Percentiles rank a stretch among this genome's conserved stretches.
phyloP scores from a whole-genome alignment of 139 green algal species.

The Desmodesmus armatus region DNA sequence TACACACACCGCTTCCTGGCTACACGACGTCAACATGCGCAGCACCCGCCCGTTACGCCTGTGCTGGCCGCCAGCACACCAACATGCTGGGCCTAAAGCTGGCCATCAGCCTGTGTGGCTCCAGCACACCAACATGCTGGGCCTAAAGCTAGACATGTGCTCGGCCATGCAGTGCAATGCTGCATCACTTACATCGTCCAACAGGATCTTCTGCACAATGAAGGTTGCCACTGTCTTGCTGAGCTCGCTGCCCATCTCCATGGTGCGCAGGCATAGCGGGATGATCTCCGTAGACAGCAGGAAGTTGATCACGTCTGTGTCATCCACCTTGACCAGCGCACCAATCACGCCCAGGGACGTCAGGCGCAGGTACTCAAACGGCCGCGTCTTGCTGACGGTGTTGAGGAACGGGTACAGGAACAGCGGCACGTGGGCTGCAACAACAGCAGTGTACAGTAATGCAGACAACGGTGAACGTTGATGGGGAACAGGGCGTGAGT shows the following conservation, averaged over 20 bases:
- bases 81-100: too few species aligned
- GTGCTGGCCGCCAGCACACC: too few species aligned
- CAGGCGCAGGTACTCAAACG: slow-evolving; percentile 99
- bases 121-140: too few species aligned
- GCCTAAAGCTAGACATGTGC: too few species aligned
- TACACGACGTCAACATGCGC: too few species aligned
- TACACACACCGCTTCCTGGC: too few species aligned
- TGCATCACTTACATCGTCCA: slow-evolving; percentile 88
- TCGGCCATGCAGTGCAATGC: too few species aligned
- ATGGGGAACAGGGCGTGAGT: neutral
- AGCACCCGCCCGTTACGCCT: too few species aligned
- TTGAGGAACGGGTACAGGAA: slow-evolving; percentile 99
- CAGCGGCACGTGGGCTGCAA: slow-evolving; percentile 94
- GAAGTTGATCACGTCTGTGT: slow-evolving; percentile 99
- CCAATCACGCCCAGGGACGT: slow-evolving; percentile 98
- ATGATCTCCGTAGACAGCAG: slow-evolving; percentile 99
- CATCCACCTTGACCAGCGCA: slow-evolving; percentile 98
- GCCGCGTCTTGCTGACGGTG: slow-evolving; percentile 96
- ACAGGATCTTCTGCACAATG: slow-evolving; percentile 99
- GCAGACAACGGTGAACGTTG: neutral
- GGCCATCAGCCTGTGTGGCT: too few species aligned
- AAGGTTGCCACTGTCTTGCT: slow-evolving; percentile 99
- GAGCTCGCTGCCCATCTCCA: slow-evolving; percentile 99
- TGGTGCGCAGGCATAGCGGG: slow-evolving; percentile 97
- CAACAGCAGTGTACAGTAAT: neutral